Base-by-base conservation (phyloP, 1,284 basidiomycete genomes). In the Ceratobasidium papillatum region DNA sequence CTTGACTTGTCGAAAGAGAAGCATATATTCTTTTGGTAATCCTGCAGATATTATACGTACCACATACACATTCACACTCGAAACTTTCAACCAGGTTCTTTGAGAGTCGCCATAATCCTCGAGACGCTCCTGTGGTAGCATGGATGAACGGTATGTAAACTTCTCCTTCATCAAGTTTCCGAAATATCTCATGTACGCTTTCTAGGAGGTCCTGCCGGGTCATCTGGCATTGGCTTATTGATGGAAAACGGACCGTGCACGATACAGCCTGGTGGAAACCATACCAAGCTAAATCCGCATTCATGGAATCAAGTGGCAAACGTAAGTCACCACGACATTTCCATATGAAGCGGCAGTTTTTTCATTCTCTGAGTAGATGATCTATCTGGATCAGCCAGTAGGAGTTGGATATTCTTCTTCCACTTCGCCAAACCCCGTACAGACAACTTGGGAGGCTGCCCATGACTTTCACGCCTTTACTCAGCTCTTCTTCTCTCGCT, bases 381-480 rank as follows among this genome's bases (percentile, higher is more conserved):
- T 93, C 52, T 92, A 91, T 79, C 88, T 93, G 64, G 91, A 92
- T 80, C 91, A 93, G 80, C 91, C 91, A 1, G 89, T 91, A 68
- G 89, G 88, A 0, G 87, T 88, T 4, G 89, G 90, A 1, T 90
- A 90, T 80, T 90, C 89, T 1, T 87, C 86, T 73, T 90, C 90
- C 3, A 85, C 81, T 0, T 86, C 87, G 72, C 84, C 85, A 0
- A 84, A 84, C 32, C 45, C 64, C 19, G 36, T 66, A n/a, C 22
- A 61, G n/a, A 30, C 36, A 78, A 78, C 75, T 11, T 52, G 49
- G 49, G 64, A 66, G 22, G 78, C 80, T 0, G 79, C 81, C 19
- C 75, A 77, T 32, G 78, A 79, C 58, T 78, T 82, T 41, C 91
- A 77, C 74, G 62, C 79, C 52, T 89, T 91, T 79, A 80, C 92